phyloP scores from a whole-genome alignment of 768 basidiomycete species.

The Tylopilus sp. region DNA sequence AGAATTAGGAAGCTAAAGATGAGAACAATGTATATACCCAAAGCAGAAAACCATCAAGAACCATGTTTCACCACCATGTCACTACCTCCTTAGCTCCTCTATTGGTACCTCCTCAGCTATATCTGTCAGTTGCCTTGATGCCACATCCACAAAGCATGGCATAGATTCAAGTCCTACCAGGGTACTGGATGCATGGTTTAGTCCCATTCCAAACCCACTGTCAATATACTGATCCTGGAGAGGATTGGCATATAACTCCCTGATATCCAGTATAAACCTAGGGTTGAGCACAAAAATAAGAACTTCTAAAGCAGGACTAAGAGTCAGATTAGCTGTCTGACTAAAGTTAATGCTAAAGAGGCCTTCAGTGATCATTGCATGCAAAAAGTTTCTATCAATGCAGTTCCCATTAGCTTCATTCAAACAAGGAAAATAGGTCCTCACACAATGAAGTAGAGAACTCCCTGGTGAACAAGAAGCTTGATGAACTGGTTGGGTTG shows the following conservation, averaged over 20 bases:
- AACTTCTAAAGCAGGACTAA: background rate
- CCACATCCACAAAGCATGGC: background rate
- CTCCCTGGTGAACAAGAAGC: constrained; percentile 5
- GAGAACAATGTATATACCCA: too few species aligned
- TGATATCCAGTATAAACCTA: constrained; percentile 5
- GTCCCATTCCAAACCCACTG: constrained; percentile 1
- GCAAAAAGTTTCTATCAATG: constrained; percentile 1
- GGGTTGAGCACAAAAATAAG: constrained; percentile 2
- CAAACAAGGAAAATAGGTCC: background rate
- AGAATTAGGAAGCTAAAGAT: too few species aligned
- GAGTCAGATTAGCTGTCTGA: background rate
- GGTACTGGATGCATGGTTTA: background rate
- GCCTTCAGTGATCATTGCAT: background rate
- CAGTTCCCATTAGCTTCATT: background rate
- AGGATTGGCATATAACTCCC: background rate
- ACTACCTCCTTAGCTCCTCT: too few species aligned
- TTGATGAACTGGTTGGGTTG: constrained; percentile 7
- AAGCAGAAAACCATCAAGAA: too few species aligned
- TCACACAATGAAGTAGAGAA: constrained; percentile 9
- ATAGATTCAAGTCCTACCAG: background rate
- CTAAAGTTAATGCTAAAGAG: background rate
- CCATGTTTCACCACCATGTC: too few species aligned
- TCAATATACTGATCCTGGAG: background rate
- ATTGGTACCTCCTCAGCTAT: background rate
- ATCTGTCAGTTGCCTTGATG: background rate